Evolutionary conservation across 768 basidiomycete genomes (phyloP).

Genomic region (Trichaptum fuscoviolaceum): DNA sequence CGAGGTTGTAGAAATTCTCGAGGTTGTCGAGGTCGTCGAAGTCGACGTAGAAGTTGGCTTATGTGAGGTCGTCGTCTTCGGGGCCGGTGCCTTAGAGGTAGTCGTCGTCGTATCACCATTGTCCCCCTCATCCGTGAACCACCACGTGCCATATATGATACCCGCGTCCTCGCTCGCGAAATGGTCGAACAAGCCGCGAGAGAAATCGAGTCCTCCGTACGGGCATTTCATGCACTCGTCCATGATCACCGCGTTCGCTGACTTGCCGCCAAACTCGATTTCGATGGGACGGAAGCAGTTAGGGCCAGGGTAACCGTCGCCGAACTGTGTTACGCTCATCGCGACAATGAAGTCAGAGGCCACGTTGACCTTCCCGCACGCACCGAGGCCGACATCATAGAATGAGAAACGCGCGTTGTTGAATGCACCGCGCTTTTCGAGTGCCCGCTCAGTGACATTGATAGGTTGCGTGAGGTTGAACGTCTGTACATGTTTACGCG

Average conservation of each 20-base stretch:
- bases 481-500: neutral
- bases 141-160: constrained; percentile 60
- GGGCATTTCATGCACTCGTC: constrained; percentile 71
- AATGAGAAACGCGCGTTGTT: constrained; percentile 42
- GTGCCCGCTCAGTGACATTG: neutral
- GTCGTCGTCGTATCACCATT: constrained; percentile 18
- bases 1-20: neutral
- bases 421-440: constrained; percentile 13
- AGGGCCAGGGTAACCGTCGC: constrained; percentile 56
- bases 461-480: neutral
- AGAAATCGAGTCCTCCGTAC: constrained; percentile 62
- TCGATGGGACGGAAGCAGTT: constrained; percentile 57
- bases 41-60: constrained; percentile 20
- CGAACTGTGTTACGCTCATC: constrained; percentile 47
- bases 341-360: constrained; percentile 49
- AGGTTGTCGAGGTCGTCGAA: neutral
- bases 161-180: constrained; percentile 47
- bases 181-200: constrained; percentile 56
- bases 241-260: constrained; percentile 49
- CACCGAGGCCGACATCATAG: constrained; percentile 56
- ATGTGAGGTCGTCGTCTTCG: constrained; percentile 13
- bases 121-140: constrained; percentile 37
- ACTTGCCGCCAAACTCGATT: constrained; percentile 57
- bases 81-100: constrained; percentile 19
- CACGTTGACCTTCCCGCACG: constrained; percentile 41